These are phyloP conservation scores for Ceratobasidium sp. DNA, from an alignment of 1,284 basidiomycete species.

Conservation along the genomic window DNA sequence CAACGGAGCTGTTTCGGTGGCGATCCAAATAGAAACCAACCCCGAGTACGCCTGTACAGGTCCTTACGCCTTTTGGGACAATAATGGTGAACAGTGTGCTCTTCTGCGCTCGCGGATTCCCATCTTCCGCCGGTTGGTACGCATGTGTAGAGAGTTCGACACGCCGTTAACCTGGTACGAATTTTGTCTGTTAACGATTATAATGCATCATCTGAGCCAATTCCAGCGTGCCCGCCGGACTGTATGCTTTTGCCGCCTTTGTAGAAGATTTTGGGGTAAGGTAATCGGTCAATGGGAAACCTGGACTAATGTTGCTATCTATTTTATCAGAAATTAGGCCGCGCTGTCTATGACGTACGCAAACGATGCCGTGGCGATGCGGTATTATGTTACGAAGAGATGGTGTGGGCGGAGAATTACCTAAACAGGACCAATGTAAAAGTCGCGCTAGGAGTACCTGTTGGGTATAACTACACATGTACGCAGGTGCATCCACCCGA, in stretches of 20 bases:
- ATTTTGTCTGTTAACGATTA: neutral
- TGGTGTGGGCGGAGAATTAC: slow-evolving; percentile 25
- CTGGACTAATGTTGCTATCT: neutral
- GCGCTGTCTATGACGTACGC: slow-evolving; percentile 24
- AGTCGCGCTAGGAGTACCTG: slow-evolving; percentile 18
- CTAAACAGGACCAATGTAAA: slow-evolving; percentile 26
- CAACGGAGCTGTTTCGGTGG: slow-evolving; percentile 14
- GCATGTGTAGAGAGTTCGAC: slow-evolving; percentile 24
- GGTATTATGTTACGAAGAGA: slow-evolving; percentile 14
- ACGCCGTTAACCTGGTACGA: slow-evolving; percentile 38
- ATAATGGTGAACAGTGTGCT: slow-evolving; percentile 34
- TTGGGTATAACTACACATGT: slow-evolving; percentile 13
- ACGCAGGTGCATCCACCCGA: neutral
- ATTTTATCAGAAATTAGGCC: slow-evolving; percentile 10
- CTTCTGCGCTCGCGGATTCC: slow-evolving; percentile 34
- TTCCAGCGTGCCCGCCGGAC: slow-evolving; percentile 23
- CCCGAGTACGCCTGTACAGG: slow-evolving; percentile 35
- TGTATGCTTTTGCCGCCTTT: slow-evolving; percentile 9
- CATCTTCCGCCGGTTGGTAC: slow-evolving; percentile 8
- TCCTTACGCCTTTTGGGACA: slow-evolving; percentile 37
- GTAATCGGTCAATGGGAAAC: neutral
- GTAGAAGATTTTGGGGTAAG: slow-evolving; percentile 27
- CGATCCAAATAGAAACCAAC: slow-evolving; percentile 19
- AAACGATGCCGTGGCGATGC: neutral
- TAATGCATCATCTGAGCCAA: neutral